phyloP scores from a whole-genome alignment of 768 basidiomycete species.

The Rhizopogon sp. region DNA sequence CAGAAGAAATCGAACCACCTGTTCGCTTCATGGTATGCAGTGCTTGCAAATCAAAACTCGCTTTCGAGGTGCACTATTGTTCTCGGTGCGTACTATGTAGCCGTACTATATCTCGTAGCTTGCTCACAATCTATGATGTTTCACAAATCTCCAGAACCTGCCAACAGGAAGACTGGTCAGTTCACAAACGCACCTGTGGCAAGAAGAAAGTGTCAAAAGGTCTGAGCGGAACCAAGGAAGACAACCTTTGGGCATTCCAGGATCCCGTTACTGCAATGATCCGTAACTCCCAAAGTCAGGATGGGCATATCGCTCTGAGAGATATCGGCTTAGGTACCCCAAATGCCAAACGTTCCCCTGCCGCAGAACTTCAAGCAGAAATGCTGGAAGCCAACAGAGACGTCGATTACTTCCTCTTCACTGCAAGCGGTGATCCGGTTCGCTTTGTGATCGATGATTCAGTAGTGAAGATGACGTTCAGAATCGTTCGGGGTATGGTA shows the following conservation, averaged over 20 bases:
- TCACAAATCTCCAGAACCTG: slow-evolving; percentile 8
- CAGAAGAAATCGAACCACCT: slow-evolving; percentile 9
- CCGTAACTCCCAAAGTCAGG: neutral
- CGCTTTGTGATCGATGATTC: slow-evolving; percentile 8
- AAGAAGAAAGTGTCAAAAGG: slow-evolving; percentile 14
- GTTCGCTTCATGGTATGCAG: slow-evolving; percentile 19
- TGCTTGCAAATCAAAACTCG: slow-evolving; percentile 12
- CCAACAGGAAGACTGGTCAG: slow-evolving; percentile 13
- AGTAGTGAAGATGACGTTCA: slow-evolving; percentile 9
- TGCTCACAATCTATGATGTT: neutral
- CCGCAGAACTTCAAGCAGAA: slow-evolving; percentile 13
- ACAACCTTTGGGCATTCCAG: slow-evolving; percentile 8
- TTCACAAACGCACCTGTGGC: slow-evolving; percentile 14
- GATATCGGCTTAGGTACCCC: slow-evolving; percentile 5
- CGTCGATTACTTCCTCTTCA: slow-evolving; percentile 18
- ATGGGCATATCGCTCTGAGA: neutral
- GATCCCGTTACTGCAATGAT: slow-evolving; percentile 3
- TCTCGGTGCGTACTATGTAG: slow-evolving; percentile 3
- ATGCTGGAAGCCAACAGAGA: slow-evolving; percentile 12
- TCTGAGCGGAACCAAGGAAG: slow-evolving; percentile 15
- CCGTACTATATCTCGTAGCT: neutral
- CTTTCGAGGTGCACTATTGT: slow-evolving; percentile 16
- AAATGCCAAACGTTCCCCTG: slow-evolving; percentile 6
- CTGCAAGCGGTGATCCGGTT: slow-evolving; percentile 7
- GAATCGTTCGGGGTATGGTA: slow-evolving; percentile 7